These are phyloP conservation scores for Quillaja saponaria DNA, from an alignment of 306 rosid genomes.

Conservation along the genomic window DNA sequence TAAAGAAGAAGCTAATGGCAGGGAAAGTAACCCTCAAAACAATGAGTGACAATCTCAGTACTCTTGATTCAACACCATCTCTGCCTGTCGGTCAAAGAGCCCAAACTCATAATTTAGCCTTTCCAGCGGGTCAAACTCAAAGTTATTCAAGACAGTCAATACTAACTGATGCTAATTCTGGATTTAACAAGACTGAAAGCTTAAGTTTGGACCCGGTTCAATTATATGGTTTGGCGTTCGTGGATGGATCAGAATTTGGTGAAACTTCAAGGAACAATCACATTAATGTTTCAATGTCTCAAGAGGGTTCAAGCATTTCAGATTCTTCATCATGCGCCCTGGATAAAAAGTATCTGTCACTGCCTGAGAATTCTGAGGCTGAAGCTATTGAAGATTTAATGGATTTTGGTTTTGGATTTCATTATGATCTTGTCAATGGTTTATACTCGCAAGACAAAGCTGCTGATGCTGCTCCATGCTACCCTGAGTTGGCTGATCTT, in stretches of 20 bases:
- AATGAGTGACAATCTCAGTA: constrained; percentile 12
- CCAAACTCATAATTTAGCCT: constrained; percentile 29
- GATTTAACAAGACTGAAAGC: constrained; percentile 23
- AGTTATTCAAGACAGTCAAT: constrained; percentile 15
- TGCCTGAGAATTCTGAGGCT: constrained; percentile 28
- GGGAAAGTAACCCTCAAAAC: constrained; percentile 39
- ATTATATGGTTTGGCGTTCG: constrained; percentile 13
- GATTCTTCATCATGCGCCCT: constrained; percentile 40
- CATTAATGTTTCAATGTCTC: constrained; percentile 37
- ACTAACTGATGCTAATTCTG: constrained; percentile 16
- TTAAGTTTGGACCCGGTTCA: constrained; percentile 28
- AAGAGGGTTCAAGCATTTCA: constrained; percentile 50
- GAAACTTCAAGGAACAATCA: constrained; percentile 30
- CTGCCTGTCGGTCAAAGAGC: constrained; percentile 27
- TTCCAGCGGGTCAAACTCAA: constrained; percentile 28
- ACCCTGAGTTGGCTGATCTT: constrained; percentile 48
- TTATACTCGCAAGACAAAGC: constrained; percentile 38
- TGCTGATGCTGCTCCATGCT: constrained; percentile 36
- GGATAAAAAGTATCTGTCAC: constrained; percentile 26
- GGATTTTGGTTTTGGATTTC: constrained; percentile 56
- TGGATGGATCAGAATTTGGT: constrained; percentile 38
- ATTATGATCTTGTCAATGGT: constrained; percentile 39
- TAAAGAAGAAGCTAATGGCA: constrained; percentile 67
- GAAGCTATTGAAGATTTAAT: constrained; percentile 36
- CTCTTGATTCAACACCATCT: constrained; percentile 28